Base-by-base conservation (phyloP, 73 alveolate species). In the Stentor coeruleus region DNA sequence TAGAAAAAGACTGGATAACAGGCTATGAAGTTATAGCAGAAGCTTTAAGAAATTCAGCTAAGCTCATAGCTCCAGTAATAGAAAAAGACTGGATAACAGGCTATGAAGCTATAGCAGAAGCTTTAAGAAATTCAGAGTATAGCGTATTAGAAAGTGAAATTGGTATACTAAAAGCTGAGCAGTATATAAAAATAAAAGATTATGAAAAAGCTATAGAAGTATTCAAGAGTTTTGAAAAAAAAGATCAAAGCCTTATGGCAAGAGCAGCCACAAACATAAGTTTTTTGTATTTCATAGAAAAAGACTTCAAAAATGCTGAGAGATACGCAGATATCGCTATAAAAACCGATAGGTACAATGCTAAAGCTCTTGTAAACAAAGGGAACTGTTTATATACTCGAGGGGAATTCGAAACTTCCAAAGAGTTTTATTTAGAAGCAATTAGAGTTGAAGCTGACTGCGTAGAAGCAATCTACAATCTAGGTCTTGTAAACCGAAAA, bases 361-460 rank as follows among this genome's bases (percentile, higher is more conserved):
- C 99, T 20, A 95, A 98, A 89, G 99, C 99, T 3, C 94, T 98
- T 81, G 99, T 94, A 88, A 97, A 97, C 31, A 98, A 97, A 86
- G 89, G 76, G 75, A 86, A 82, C 38, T 86, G 4, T 60, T 93
- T 97, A 86, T 97, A 92, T 87, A 95, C 96, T 84, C 92, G 91
- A 83, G 99, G 97, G 86, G 99, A 98, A 85, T 97, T 93, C 86
- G 97, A 95, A 74, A 89, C 98, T 74, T 97, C 99, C 37, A 98
- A 98, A 84, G 99, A 98, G 87, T 95, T 94, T 83, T 98, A 96
- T 88, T 91, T 98, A 42, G 99, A 98, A 90, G 99, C 99, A 26
- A 98, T 98, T 59, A 99, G 99, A 30, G 99, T 98, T 6, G 99
- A 98, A 84, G 99, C 99, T 55, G 99, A 98, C 83, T 98, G 99